These are phyloP conservation scores for Prunella vulgaris DNA, from an alignment of 257 asterid species.

Conservation along the genomic window DNA sequence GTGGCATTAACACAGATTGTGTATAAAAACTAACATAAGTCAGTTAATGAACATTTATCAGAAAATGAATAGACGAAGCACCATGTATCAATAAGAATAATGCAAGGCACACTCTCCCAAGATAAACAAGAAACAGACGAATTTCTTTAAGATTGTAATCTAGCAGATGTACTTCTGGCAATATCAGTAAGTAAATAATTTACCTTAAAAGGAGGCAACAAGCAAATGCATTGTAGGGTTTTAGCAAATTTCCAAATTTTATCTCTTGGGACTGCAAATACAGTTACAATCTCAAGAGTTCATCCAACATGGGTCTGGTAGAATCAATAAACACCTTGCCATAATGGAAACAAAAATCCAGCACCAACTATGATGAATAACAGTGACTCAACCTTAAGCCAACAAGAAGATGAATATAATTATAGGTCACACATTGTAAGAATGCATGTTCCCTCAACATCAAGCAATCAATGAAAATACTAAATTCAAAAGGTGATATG, in stretches of 20 bases:
- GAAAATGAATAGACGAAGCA: slow-evolving; percentile 20
- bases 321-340: no score
- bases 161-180: slow-evolving; percentile 5
- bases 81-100: slow-evolving; percentile 30
- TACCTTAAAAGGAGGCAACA: neutral
- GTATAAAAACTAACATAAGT: neutral
- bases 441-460: slow-evolving; percentile 1
- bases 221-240: neutral
- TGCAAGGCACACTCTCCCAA: slow-evolving; percentile 15
- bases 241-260: neutral
- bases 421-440: neutral
- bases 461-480: slow-evolving; percentile 1
- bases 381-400: neutral
- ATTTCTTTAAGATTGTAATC: slow-evolving; percentile 3
- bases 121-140: slow-evolving; percentile 22
- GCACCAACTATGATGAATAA: neutral
- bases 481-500: slow-evolving; percentile 5
- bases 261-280: neutral
- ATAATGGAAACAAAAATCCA: neutral
- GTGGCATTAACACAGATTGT: slow-evolving; percentile 1
- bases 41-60: slow-evolving; percentile 11
- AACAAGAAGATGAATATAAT: neutral
- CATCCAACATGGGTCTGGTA: no score
- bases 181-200: neutral
- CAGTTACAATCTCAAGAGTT: neutral